phyloP scores from a whole-genome alignment of 2,329 filamentous ascomycete species.

The Alternaria novae-zelandiae region DNA sequence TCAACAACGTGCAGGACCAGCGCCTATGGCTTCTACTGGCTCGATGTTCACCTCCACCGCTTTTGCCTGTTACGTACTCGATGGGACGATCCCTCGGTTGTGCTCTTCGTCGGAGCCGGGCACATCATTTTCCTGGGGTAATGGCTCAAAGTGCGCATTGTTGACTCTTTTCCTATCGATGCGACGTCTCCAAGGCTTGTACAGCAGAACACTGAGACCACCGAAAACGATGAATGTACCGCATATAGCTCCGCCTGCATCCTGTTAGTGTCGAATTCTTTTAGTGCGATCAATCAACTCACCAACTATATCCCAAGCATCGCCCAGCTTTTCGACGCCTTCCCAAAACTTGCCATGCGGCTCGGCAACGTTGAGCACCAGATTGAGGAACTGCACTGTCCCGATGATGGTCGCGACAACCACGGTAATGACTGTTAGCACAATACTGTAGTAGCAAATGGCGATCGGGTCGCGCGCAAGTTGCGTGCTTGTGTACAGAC shows the following conservation, averaged over 20 bases:
- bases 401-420: conserved; percentile 86
- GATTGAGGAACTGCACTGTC: conserved; percentile 78
- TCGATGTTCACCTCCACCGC: conserved; percentile 19
- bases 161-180: conserved; percentile 53
- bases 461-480: conserved; percentile 84
- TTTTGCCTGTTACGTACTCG: conserved; percentile 9
- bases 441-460: conserved; percentile 91
- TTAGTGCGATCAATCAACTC: conserved; percentile 3
- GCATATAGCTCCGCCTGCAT: conserved; percentile 73
- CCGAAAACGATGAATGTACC: conserved; percentile 83
- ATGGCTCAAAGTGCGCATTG: conserved; percentile 37
- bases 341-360: conserved; percentile 87
- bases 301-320: conserved; percentile 48
- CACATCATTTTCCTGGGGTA: conserved; percentile 20
- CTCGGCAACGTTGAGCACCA: conserved; percentile 77
- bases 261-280: neutral
- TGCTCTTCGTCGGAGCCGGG: conserved; percentile 15
- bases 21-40: conserved; percentile 24
- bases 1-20: conserved; percentile 10
- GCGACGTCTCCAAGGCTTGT: conserved; percentile 77
- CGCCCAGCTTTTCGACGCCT: conserved; percentile 67
- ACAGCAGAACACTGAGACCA: conserved; percentile 72
- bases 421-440: conserved; percentile 83
- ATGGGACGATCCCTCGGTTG: neutral
- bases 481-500: conserved; percentile 81